Evolutionary conservation across 495 filamentous ascomycete species (phyloP).

Genomic region (Penicillium subrubescens): DNA sequence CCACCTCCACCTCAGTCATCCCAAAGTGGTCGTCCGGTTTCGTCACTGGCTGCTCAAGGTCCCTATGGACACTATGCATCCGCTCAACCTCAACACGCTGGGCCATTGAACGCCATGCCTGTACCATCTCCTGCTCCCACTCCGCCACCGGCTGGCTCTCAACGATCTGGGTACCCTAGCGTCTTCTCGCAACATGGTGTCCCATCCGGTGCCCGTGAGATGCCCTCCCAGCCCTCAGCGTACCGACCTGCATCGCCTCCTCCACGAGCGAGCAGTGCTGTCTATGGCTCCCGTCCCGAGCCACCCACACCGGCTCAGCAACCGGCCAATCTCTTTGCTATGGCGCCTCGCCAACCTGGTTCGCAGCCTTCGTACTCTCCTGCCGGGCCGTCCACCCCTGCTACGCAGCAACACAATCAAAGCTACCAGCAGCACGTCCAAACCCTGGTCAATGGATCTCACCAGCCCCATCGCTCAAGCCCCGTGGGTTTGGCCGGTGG

Average conservation of each 20-base stretch:
- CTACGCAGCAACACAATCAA: slow-evolving; percentile 47
- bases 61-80: slow-evolving; percentile 36
- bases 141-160: slow-evolving; percentile 38
- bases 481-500: slow-evolving; percentile 33
- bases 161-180: slow-evolving; percentile 39
- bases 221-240: slow-evolving; percentile 30
- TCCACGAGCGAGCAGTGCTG: slow-evolving; percentile 31
- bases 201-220: slow-evolving; percentile 34
- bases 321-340: slow-evolving; percentile 33
- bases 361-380: slow-evolving; percentile 32
- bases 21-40: slow-evolving; percentile 25
- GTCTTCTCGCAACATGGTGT: slow-evolving; percentile 34
- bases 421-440: not conserved
- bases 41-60: slow-evolving; percentile 30
- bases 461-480: slow-evolving; percentile 40
- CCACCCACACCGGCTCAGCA: slow-evolving; percentile 39
- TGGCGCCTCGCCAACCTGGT: slow-evolving; percentile 35
- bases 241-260: slow-evolving; percentile 43
- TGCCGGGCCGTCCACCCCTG: slow-evolving; percentile 31
- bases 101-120: slow-evolving; percentile 30
- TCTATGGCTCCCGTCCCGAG: slow-evolving; percentile 39
- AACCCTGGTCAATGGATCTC: slow-evolving; percentile 42
- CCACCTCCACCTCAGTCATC: slow-evolving; percentile 17
- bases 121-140: slow-evolving; percentile 45
- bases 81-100: slow-evolving; percentile 28